A percentile compares a stretch with the other conserved stretches of the same genome.
Conservation (phyloP, 352 stramenopile species). For the Pythium guiyangense region DNA sequence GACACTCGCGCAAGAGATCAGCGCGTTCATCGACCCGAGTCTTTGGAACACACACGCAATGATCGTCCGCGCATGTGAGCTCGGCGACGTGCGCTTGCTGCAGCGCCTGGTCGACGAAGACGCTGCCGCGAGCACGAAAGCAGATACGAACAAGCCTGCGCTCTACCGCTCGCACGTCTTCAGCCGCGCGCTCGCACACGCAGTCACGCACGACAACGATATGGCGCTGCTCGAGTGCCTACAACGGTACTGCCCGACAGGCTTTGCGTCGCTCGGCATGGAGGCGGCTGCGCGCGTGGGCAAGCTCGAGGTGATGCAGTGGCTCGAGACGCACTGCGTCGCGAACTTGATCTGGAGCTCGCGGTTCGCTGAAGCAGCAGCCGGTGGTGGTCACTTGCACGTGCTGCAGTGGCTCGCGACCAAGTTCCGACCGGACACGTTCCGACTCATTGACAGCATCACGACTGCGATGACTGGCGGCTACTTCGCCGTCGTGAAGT, state of each 20-base stretch:
- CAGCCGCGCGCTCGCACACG: not conserved
- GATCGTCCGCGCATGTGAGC: constrained; percentile 6
- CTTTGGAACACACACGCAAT: not conserved
- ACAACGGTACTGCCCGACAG: not conserved
- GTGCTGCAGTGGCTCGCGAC: no score
- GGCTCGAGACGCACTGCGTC: no score
- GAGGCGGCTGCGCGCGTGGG: no score
- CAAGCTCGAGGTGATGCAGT: no score
- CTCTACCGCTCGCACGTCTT: no score
- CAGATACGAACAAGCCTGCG: not conserved
- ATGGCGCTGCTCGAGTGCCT: constrained; percentile 1
- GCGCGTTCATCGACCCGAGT: not conserved
- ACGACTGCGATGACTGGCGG: not conserved
- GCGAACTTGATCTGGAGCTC: not conserved
- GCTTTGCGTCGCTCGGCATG: not conserved
- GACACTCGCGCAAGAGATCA: no score
- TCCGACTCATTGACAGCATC: not conserved
- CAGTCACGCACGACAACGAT: constrained; percentile 1
- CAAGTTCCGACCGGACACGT: not conserved
- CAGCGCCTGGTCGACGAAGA: not conserved
- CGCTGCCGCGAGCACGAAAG: not conserved
- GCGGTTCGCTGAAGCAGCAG: not conserved
- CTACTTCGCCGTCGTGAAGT: not conserved
- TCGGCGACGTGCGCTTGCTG: no score
- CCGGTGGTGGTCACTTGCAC: not conserved